phyloP scores from a whole-genome alignment of 2,329 filamentous ascomycete genomes.

The Alternaria gaisen region DNA sequence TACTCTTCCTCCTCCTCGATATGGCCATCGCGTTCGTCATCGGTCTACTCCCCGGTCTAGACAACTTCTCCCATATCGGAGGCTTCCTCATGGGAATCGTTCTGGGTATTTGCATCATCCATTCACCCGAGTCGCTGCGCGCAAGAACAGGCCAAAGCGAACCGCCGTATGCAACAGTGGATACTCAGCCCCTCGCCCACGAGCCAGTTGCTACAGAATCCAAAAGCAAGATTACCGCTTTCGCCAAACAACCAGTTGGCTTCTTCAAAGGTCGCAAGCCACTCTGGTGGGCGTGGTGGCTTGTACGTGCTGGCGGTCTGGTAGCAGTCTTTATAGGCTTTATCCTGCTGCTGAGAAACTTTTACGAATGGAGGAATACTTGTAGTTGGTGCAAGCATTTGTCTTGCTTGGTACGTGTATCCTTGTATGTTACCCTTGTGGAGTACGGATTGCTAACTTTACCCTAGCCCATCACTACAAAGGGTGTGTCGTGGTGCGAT shows the following conservation, averaged over 20 bases:
- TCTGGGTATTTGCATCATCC: slow-evolving; percentile 85
- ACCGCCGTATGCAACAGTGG: slow-evolving; percentile 75
- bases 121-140: slow-evolving; percentile 83
- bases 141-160: slow-evolving; percentile 74
- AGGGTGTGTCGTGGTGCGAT: slow-evolving; percentile 49
- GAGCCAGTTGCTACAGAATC: slow-evolving; percentile 12
- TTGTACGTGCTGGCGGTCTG: slow-evolving; percentile 79
- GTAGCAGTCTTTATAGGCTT: slow-evolving; percentile 85
- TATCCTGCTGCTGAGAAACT: slow-evolving; percentile 87
- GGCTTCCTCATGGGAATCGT: slow-evolving; percentile 92
- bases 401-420: slow-evolving; percentile 81
- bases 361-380: slow-evolving; percentile 78
- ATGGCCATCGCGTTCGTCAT: slow-evolving; percentile 90
- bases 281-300: slow-evolving; percentile 98
- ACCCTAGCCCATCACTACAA: slow-evolving; percentile 32
- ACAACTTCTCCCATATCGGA: slow-evolving; percentile 98
- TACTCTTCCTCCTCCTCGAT: slow-evolving; percentile 87
- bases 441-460: slow-evolving; percentile 7
- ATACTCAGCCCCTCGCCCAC: slow-evolving; percentile 31
- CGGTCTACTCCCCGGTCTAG: slow-evolving; percentile 87
- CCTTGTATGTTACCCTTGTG: neutral
- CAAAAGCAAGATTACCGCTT: slow-evolving; percentile 48
- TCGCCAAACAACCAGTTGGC: slow-evolving; percentile 63
- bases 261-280: slow-evolving; percentile 95
- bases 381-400: slow-evolving; percentile 96